These are phyloP conservation scores for Dalbergia oliveri DNA, from an alignment of 306 rosid species.

Conservation along the genomic window DNA sequence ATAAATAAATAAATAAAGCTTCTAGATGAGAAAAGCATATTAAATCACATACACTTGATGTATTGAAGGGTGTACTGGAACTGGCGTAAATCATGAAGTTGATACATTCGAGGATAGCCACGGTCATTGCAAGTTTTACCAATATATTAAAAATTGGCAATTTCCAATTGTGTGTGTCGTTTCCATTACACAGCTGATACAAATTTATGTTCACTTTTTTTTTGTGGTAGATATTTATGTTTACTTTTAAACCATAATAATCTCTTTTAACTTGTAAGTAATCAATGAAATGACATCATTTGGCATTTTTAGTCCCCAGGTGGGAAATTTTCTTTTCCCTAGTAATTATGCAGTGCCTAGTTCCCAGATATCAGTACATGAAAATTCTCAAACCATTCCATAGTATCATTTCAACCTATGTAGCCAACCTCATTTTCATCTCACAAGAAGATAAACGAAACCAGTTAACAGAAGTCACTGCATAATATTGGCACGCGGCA, in stretches of 20 bases:
- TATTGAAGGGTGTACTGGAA: not conserved
- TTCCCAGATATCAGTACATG: not conserved
- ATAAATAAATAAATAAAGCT: not conserved
- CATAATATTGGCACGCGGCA: conserved; percentile 16
- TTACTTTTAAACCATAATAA: not conserved
- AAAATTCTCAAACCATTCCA: not conserved
- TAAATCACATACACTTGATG: not conserved
- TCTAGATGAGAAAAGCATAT: not conserved
- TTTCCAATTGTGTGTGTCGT: not conserved
- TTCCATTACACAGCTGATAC: not conserved
- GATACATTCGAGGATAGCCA: not conserved
- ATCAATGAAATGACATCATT: not conserved
- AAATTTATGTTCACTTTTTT: conserved; percentile 3
- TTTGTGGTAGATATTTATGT: too few species aligned
- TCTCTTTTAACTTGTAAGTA: not conserved
- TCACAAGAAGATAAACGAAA: not conserved
- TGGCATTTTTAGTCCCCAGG: not conserved
- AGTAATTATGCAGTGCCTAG: too few species aligned
- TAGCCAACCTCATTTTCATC: not conserved
- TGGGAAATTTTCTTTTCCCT: not conserved
- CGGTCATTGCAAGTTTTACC: not conserved
- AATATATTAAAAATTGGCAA: conserved; percentile 11
- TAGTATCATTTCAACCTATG: not conserved
- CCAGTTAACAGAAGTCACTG: conserved; percentile 22
- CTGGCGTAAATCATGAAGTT: not conserved